Base-by-base conservation (phyloP, 208 protist species). In the Novymonas esmeraldas region DNA sequence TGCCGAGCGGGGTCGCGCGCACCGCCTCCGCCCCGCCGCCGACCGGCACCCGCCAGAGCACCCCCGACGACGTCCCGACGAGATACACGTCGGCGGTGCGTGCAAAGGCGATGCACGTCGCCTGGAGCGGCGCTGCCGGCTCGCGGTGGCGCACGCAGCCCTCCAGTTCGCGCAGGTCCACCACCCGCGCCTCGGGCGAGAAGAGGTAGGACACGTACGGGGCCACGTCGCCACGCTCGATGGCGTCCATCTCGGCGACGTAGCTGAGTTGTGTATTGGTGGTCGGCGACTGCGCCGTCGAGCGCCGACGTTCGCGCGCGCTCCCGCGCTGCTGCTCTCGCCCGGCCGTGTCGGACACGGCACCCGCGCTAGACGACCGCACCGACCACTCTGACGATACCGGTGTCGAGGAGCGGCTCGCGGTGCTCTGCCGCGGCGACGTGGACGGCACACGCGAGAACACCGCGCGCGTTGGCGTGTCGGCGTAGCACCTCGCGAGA, bases 191-290 rank as follows among this genome's bases (percentile, higher is more conserved):
- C 18, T 74, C 55, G 9, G 81, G 76, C 1, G 78, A 70, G 57
- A 88, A 91, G 55, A 91, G 73, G 61, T 88, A 91, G 9, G 81
- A 72, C 13, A 74, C 46, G 57, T 87, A 75, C 16, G 77, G 77
- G 3, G 64, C 72, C 26, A 70, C 62, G 9, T 52, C 45, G 13
- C 77, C 77, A 31, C 68, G 54, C 9, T 74, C 77, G 31, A 82
- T 78, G 20, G 65, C 72, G 18, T 82, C 77, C 65, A 72, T 73
- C 41, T 82, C 77, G 10, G 42, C 55, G 5, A 57, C 26, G 22
- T 63, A 57, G 55, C 66, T 80, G 2, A 51, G 58, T 41, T 76
- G 77, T 10, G 77, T 76, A 26, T 56, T 66, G 61, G 20, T 57
- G 0, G 31, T 48, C 13, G 33, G 20, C 18, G 61, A 56, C 20